Percentiles rank a stretch among this genome's conserved stretches.
Conservation (phyloP, 164 flowering plant species). For the Echeveria elegans region DNA sequence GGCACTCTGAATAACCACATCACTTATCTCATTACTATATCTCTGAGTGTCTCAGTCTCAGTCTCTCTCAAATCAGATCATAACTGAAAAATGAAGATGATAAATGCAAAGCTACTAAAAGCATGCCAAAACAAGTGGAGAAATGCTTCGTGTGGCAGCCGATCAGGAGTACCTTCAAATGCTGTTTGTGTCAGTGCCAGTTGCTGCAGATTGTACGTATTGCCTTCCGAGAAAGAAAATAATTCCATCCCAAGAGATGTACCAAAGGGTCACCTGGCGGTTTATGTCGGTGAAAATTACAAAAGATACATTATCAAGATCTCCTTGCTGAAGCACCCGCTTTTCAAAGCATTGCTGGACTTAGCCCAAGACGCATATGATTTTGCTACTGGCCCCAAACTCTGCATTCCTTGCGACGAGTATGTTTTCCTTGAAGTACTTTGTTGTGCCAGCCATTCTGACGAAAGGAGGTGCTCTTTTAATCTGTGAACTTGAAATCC, state of each 20-base stretch:
- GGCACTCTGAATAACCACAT: constrained; percentile 1
- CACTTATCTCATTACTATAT: background rate
- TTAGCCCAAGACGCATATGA: constrained; percentile 6
- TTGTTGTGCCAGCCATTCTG: constrained; percentile 6
- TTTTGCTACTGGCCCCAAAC: background rate
- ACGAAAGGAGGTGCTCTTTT: constrained; percentile 7
- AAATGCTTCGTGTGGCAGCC: background rate
- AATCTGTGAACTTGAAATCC: background rate
- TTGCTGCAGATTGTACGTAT: constrained; percentile 2
- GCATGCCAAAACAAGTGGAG: constrained; percentile 11
- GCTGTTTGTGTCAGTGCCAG: background rate
- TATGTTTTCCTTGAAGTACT: constrained; percentile 1
- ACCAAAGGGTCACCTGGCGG: constrained; percentile 7
- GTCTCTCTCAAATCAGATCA: background rate
- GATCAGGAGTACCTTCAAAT: constrained; percentile 4
- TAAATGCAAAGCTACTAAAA: constrained; percentile 8
- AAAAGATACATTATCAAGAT: constrained; percentile 10
- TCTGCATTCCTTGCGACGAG: constrained; percentile 10
- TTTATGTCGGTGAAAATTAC: constrained; percentile 10
- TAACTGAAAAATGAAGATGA: background rate
- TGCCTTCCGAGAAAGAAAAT: background rate
- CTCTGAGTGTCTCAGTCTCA: background rate
- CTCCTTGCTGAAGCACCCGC: background rate
- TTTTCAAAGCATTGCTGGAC: constrained; percentile 7
- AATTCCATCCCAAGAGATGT: constrained; percentile 2